These are phyloP conservation scores for Starmerella powellii DNA, from an alignment of 805 yeast species.

Conservation along the genomic window DNA sequence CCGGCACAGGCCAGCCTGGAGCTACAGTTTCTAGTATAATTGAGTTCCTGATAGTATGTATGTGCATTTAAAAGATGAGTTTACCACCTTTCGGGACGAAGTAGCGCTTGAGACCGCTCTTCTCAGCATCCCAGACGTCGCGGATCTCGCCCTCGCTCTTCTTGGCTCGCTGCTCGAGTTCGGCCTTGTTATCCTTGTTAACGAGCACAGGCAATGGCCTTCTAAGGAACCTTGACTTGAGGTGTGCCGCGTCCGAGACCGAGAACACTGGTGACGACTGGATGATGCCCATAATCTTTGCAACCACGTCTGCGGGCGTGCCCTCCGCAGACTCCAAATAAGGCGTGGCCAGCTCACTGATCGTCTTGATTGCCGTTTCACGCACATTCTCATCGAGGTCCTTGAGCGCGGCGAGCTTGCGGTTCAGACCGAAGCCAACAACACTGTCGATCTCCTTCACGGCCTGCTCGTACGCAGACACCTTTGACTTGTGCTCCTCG, in stretches of 20 bases:
- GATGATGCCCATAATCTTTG: constrained; percentile 32
- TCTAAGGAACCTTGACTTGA: constrained; percentile 43
- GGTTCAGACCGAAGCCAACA: constrained; percentile 31
- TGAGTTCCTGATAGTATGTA: too few species aligned
- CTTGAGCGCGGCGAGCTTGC: constrained; percentile 24
- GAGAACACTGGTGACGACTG: constrained; percentile 32
- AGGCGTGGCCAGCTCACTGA: constrained; percentile 19
- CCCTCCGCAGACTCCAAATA: constrained; percentile 19
- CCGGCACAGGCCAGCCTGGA: too few species aligned
- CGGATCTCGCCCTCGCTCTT: constrained; percentile 42
- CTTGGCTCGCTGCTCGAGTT: constrained; percentile 28
- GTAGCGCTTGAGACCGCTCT: constrained; percentile 41
- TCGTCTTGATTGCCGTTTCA: constrained; percentile 13
- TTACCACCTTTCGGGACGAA: constrained; percentile 25
- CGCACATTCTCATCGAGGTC: constrained; percentile 4
- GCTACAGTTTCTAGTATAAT: too few species aligned
- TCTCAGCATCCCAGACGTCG: constrained; percentile 50
- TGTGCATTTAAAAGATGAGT: constrained; percentile 19
- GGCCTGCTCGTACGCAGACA: constrained; percentile 23
- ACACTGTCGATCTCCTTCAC: constrained; percentile 31
- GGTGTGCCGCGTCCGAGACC: constrained; percentile 28
- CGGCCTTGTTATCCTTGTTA: constrained; percentile 28
- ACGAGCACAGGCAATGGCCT: constrained; percentile 43
- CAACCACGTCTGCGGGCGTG: constrained; percentile 32
- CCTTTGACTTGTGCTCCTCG: constrained; percentile 30